Evolutionary conservation across 805 yeast genomes (phyloP).

Genomic region (Yarrowia deformans): DNA sequence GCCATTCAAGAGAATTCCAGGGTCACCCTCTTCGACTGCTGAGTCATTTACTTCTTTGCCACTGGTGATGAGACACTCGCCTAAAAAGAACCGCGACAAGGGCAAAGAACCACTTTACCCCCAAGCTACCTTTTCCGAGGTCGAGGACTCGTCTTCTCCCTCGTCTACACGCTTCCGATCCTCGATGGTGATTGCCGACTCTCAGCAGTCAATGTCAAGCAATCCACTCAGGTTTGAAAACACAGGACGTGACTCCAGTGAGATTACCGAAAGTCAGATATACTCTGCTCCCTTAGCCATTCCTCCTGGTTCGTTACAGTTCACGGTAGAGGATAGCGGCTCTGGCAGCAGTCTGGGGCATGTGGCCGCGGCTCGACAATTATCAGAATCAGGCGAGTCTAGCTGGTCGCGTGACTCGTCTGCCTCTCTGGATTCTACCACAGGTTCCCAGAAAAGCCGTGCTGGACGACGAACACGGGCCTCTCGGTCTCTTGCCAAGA

Average conservation of each 20-base stretch:
- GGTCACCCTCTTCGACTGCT: too few species aligned
- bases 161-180: not conserved
- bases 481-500: not conserved
- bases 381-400: not conserved
- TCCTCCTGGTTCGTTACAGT: not conserved
- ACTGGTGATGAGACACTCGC: not conserved
- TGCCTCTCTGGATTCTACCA: not conserved
- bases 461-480: conserved; percentile 2
- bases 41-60: not conserved
- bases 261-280: not conserved
- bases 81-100: not conserved
- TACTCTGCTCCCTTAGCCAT: not conserved
- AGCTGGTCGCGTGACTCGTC: not conserved
- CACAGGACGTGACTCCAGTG: not conserved
- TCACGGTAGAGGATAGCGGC: not conserved
- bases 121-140: not conserved
- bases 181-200: not conserved
- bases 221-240: not conserved
- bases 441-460: not conserved
- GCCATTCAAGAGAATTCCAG: not conserved
- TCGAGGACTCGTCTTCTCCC: not conserved
- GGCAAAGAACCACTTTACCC: not conserved
- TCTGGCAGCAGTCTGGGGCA: not conserved
- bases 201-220: not conserved
- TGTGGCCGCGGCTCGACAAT: not conserved